Conservation (phyloP, 257 asterid genomes). For the Scutellaria minor region DNA sequence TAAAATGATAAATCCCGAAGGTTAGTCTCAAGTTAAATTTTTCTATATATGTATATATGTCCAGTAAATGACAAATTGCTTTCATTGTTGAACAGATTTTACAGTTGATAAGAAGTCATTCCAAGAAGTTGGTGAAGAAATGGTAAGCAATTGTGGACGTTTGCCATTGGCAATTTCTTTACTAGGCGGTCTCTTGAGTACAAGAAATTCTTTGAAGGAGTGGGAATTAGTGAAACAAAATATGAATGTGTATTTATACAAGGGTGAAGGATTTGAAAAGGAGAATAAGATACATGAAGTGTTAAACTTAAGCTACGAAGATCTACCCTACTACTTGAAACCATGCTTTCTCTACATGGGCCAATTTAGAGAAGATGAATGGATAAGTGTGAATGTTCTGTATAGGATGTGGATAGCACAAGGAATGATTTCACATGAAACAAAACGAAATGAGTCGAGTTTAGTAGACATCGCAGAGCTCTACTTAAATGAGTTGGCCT, state of each 20-base stretch:
- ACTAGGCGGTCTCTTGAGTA: constrained; percentile 26
- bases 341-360: constrained; percentile 30
- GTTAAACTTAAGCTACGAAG: constrained; percentile 17
- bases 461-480: constrained; percentile 1
- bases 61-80: too few relatives aligned
- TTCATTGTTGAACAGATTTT: neutral
- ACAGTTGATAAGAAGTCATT: neutral
- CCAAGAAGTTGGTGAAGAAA: neutral
- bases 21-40: too few relatives aligned
- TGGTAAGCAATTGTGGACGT: constrained; percentile 14
- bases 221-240: constrained; percentile 28
- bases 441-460: neutral
- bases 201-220: neutral
- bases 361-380: neutral
- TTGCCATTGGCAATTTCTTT: constrained; percentile 21
- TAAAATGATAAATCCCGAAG: too few relatives aligned
- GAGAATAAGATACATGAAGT: neutral
- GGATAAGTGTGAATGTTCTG: neutral
- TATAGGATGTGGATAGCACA: constrained; percentile 29
- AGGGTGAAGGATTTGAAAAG: neutral
- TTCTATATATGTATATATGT: too few relatives aligned
- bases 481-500: constrained; percentile 28
- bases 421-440: constrained; percentile 25
- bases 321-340: constrained; percentile 28
- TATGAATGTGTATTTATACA: neutral